A percentile compares a stretch with the other conserved stretches of the same genome.
phyloP scores from a whole-genome alignment of 495 filamentous ascomycete species.

The Chaetomium tenue region DNA sequence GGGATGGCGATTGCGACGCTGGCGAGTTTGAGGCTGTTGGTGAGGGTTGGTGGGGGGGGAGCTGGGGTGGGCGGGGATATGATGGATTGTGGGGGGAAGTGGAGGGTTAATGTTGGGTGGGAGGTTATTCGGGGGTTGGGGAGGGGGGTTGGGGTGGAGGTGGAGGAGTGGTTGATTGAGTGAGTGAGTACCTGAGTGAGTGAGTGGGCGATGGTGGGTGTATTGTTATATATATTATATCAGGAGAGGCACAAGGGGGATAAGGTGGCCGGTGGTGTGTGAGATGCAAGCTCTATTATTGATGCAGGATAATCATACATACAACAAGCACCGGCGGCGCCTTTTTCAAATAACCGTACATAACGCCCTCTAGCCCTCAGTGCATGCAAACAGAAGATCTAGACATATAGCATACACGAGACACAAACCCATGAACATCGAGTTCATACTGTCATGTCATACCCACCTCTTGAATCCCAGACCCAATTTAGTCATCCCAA shows the following conservation, averaged over 20 bases:
- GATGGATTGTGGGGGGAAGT: conserved; percentile 65
- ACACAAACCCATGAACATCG: neutral
- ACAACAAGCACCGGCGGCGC: neutral
- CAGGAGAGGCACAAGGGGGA: neutral
- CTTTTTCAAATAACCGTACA: neutral
- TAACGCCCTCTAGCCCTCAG: conserved; percentile 13
- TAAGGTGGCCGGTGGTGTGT: neutral
- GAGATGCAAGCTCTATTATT: conserved; percentile 17
- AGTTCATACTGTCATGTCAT: neutral
- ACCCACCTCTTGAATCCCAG: neutral
- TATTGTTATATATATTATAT: neutral
- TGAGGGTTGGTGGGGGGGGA: conserved; percentile 55
- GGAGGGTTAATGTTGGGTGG: conserved; percentile 74
- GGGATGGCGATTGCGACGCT: conserved; percentile 77
- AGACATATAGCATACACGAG: neutral
- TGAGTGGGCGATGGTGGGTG: too few relatives aligned
- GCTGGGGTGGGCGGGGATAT: conserved; percentile 47
- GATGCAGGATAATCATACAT: conserved; percentile 2
- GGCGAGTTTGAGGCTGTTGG: conserved; percentile 70
- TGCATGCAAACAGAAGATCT: conserved; percentile 9
- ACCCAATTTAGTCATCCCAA: conserved; percentile 8
- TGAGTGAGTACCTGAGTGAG: conserved; percentile 23
- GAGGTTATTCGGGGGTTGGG: conserved; percentile 64
- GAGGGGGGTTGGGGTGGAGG: conserved; percentile 67
- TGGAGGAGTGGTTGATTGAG: conserved; percentile 68